Evolutionary conservation across 345 rosid genomes (phyloP), one percentile per base, ranked within the genome.

Genomic region (Citropsis articulata): DNA sequence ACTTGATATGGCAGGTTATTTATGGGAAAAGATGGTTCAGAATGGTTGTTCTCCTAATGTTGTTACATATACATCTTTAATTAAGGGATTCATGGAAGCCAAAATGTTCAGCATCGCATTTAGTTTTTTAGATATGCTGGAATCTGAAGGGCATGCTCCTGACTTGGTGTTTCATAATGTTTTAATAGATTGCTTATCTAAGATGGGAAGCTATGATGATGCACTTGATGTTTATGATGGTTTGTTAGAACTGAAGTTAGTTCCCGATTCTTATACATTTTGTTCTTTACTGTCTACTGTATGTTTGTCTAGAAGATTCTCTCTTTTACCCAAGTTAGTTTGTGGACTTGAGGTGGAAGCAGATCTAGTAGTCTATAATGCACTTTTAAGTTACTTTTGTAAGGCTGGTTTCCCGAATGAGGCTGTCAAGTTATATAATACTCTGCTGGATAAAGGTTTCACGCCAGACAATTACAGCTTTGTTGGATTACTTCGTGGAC

Each of bases 141-240:
- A 83, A 38, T 80, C 89, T 9, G 64, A 73, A 56, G 94, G 92
- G 42, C 69, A 56, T 75, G 85, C 71, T 67, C 91, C 88, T 31
- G 93, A 93, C 80, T 85, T 91, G 83, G 83, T 89, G 82, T 85
- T 93, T 71, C 85, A 87, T 77, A 91, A 91, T 84, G 87, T 90
- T 22, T 79, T 91, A 80, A 91, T 91, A 64, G 85, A 87, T 79
- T 73, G 83, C 71, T 87, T 84, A 56, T 85, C 90, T 19, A 93
- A 84, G 84, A 84, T 84, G 38, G 91, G 91, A 70, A 77, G 78
- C 74, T 85, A 82, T 77, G 89, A 87, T 74, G 89, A 91, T 56
- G 98, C 98, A 40, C 80, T 82, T 33, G 68, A 69, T 59, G 55
- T 90, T 70, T 90, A 86, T 78, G 53, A 62, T n/a, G 61, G 85